phyloP scores from a whole-genome alignment of 148 eudicot species.

The Rhododendron molle region DNA sequence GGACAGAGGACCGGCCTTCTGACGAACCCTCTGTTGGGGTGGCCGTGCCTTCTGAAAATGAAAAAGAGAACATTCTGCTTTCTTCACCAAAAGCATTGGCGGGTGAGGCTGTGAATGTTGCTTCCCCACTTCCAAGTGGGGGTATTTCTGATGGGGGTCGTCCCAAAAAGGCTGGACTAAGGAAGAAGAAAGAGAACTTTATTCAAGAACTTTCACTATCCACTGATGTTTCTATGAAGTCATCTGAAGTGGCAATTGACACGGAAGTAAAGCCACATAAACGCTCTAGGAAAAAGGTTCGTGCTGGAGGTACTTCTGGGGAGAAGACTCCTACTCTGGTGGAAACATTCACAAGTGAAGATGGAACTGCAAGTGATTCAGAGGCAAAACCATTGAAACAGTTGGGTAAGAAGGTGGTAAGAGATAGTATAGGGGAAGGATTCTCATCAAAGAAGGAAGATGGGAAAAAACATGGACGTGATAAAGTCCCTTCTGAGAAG shows the following conservation, averaged over 20 bases:
- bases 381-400: slow-evolving; percentile 30
- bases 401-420: slow-evolving; percentile 34
- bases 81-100: slow-evolving; percentile 38
- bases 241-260: slow-evolving; percentile 33
- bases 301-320: slow-evolving; percentile 25
- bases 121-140: slow-evolving; percentile 40
- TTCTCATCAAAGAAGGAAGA: slow-evolving; percentile 27
- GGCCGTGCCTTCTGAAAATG: slow-evolving; percentile 28
- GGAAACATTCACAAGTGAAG: slow-evolving; percentile 32
- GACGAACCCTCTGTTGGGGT: slow-evolving; percentile 28
- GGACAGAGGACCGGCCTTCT: slow-evolving; percentile 14
- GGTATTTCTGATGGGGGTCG: slow-evolving; percentile 34
- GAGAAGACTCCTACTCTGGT: slow-evolving; percentile 22
- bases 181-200: slow-evolving; percentile 37
- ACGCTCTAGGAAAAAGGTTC: slow-evolving; percentile 32
- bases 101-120: slow-evolving; percentile 32
- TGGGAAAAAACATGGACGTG: slow-evolving; percentile 19
- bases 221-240: slow-evolving; percentile 28
- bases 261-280: slow-evolving; percentile 26
- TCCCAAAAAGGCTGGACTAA: slow-evolving; percentile 22
- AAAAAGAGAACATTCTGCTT: slow-evolving; percentile 23
- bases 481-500: slow-evolving; percentile 34
- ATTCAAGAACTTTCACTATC: slow-evolving; percentile 32
- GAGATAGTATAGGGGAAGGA: slow-evolving; percentile 13
- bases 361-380: slow-evolving; percentile 32